Base-by-base conservation (phyloP, 2,329 filamentous ascomycete species). In the Cladorrhinum sp. region DNA sequence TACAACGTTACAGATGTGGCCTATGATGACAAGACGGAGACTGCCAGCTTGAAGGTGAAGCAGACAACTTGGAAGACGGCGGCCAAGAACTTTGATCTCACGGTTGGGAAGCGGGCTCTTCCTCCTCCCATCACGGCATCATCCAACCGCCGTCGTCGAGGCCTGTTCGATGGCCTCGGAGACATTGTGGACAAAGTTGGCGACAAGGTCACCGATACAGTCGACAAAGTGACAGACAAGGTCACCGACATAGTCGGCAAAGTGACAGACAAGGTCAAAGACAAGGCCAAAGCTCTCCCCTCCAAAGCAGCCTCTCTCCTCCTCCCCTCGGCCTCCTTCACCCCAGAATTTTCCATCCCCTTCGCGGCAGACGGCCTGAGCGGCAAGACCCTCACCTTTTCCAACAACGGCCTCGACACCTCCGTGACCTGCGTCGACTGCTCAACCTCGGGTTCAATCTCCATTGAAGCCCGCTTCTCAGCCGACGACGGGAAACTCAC, bases 11-110 rank as follows among this genome's bases (percentile, higher is more conserved):
- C 41, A 7, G 53, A 36, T 2, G 27, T 64, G 48, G 32, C 41
- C 8, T 64, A 64, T 23, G 49, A 58, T 16, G 59, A 64, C 41
- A 38, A 38, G 4, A 49, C 45, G 38, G 59, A 64, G 29, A 64
- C 59, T 22, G 62, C 59, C 6, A 29, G 59, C 10, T 27, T 64
- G 12, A 9, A 59, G 5, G 62, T 61, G 8, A 22, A 53, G 20
- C n/a, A 58, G 27, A 59, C 52, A 8, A 58, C 53, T 1, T 63
- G 61, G 61, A 58, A 61, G 55, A 50, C 49, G 20, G 61, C 55
- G 6, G 61, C 55, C 10, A 53, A 63, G 32, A 59, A 55, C 16
- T 61, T 55, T 45, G 62, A 64, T 24, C 36, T 64, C 5, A 61
- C 58, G 7, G 25, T 63, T 13, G 61, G 61, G 2, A 57, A 55